phyloP scores from a whole-genome alignment of 305 asterid species.

The Fraxinus platypoda region DNA sequence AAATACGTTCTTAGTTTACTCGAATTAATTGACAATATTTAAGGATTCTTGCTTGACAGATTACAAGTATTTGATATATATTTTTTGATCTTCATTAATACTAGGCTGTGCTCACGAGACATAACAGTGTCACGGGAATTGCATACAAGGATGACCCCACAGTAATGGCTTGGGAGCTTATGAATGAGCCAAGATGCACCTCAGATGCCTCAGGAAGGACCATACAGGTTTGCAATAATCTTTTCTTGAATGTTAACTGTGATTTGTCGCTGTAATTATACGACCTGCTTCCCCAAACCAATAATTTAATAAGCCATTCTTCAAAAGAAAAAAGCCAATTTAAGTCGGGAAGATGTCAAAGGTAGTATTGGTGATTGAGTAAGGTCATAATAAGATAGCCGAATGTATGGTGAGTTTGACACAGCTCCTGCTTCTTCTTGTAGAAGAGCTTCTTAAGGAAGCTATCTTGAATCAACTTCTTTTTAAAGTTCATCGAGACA shows the following conservation, averaged over 20 bases:
- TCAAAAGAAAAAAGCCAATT: not conserved
- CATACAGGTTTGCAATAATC: constrained; percentile 40
- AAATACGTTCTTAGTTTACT: not conserved
- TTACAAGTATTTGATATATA: not conserved
- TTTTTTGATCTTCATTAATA: not conserved
- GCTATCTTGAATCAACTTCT: no score
- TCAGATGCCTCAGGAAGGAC: constrained; percentile 52
- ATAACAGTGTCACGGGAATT: constrained; percentile 49
- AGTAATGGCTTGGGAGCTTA: constrained; percentile 85
- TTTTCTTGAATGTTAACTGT: not conserved
- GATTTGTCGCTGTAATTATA: not conserved
- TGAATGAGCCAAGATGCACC: constrained; percentile 74
- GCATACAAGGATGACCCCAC: constrained; percentile 71
- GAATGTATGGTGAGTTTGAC: no score
- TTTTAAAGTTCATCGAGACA: no score
- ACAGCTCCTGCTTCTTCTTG: no score
- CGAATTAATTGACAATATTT: not conserved
- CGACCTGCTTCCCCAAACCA: not conserved
- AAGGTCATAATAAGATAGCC: no score
- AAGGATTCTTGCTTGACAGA: not conserved
- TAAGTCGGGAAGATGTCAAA: not conserved
- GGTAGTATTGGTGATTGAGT: no score
- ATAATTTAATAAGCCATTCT: not conserved
- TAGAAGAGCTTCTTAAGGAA: no score
- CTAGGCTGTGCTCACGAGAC: constrained; percentile 65